phyloP scores from a whole-genome alignment of 179 eudicot species.

The Sideroxylon spinosum region DNA sequence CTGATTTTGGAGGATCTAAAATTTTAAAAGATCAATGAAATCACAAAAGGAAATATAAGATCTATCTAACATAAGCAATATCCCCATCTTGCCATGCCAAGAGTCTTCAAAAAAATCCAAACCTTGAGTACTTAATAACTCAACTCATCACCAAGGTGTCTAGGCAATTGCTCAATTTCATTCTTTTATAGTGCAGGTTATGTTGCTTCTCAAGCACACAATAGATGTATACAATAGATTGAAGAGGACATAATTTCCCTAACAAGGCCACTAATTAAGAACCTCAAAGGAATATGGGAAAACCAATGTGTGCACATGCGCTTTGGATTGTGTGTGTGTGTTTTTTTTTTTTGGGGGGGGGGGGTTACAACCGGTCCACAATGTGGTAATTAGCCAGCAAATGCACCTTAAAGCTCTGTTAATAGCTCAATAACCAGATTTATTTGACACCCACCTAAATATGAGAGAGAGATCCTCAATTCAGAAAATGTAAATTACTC shows the following conservation, averaged over 20 bases:
- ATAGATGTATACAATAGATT: background rate
- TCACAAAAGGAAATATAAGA: background rate
- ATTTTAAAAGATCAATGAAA: background rate
- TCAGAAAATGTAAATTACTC: background rate
- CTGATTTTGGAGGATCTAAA: background rate
- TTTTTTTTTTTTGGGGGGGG: too few species aligned
- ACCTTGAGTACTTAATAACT: background rate
- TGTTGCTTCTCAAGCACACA: background rate
- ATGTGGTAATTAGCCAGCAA: background rate
- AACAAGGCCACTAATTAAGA: background rate
- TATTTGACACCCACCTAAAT: background rate
- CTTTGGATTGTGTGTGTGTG: too few species aligned
- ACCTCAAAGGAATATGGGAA: background rate
- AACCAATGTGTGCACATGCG: background rate
- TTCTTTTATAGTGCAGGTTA: background rate
- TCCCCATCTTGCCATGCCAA: background rate
- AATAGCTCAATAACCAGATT: background rate
- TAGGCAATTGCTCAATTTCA: background rate
- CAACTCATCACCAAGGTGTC: background rate
- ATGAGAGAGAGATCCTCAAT: too few species aligned
- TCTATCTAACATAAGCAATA: background rate
- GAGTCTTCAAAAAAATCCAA: background rate
- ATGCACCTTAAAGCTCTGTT: background rate
- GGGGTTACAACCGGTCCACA: background rate
- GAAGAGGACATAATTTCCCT: background rate